Conservation (phyloP, 345 rosid genomes). For the Linum tenue region DNA sequence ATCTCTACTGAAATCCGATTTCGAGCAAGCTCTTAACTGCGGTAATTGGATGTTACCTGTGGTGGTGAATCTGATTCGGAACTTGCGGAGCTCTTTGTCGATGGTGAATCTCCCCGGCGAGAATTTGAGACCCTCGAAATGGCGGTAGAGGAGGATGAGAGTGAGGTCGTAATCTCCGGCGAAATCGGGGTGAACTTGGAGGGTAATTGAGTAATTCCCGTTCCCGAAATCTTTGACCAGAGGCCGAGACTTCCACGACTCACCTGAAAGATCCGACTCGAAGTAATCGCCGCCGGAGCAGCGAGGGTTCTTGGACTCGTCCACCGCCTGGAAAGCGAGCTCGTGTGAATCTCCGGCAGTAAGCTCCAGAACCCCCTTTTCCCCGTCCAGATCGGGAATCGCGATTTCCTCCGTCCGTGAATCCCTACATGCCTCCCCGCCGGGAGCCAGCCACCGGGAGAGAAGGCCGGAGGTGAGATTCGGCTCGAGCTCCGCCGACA, state of each 20-base stretch:
- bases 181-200: slow-evolving; percentile 91
- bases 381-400: slow-evolving; percentile 50
- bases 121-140: slow-evolving; percentile 61
- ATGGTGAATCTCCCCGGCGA: slow-evolving; percentile 57
- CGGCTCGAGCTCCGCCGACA: slow-evolving; percentile 37
- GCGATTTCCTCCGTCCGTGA: slow-evolving; percentile 45
- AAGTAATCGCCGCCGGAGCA: slow-evolving; percentile 88
- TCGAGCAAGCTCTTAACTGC: slow-evolving; percentile 35
- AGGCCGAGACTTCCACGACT: slow-evolving; percentile 82
- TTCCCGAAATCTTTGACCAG: slow-evolving; percentile 65
- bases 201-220: slow-evolving; percentile 58
- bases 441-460: slow-evolving; percentile 52
- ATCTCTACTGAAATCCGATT: slow-evolving; percentile 54
- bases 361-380: slow-evolving; percentile 33
- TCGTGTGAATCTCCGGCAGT: slow-evolving; percentile 59
- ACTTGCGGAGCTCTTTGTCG: slow-evolving; percentile 41
- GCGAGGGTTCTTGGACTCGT: slow-evolving; percentile 36
- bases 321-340: slow-evolving; percentile 52
- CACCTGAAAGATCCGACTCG: slow-evolving; percentile 82
- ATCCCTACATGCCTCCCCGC: slow-evolving; percentile 57
- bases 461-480: slow-evolving; percentile 45
- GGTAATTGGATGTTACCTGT: slow-evolving; percentile 34
- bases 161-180: slow-evolving; percentile 62
- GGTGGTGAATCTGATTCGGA: slow-evolving; percentile 34
- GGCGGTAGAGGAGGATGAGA: slow-evolving; percentile 62